phyloP scores from a whole-genome alignment of 768 basidiomycete genomes.

The Tricholoma flavovirens region DNA sequence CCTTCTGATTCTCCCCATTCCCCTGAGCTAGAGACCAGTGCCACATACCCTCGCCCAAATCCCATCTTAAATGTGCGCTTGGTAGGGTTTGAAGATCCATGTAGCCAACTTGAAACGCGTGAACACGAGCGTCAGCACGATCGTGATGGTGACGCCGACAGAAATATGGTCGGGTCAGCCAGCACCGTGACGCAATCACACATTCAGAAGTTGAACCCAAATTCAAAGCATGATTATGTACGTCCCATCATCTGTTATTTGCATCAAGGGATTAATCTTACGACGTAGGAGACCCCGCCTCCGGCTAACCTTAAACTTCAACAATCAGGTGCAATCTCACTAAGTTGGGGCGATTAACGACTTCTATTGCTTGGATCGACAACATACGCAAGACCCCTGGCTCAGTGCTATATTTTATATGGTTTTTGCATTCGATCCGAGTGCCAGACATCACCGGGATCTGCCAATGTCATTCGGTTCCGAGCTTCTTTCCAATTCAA shows the following conservation, averaged over 20 bases:
- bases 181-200: not conserved
- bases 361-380: too few relatives aligned
- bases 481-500: too few relatives aligned
- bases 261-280: not conserved
- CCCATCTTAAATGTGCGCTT: constrained; percentile 18
- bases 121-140: not conserved
- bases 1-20: constrained; percentile 13
- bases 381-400: too few relatives aligned
- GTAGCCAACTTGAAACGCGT: not conserved
- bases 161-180: not conserved
- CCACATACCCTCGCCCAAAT: not conserved
- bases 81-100: constrained; percentile 6
- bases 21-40: not conserved
- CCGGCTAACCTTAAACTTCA: not conserved
- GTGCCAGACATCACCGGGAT: too few relatives aligned
- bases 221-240: not conserved
- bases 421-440: too few relatives aligned
- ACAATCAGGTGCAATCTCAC: not conserved
- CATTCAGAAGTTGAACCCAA: not conserved
- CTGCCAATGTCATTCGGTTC: too few relatives aligned
- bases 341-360: constrained; percentile 2
- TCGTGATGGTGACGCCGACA: not conserved
- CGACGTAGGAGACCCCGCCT: not conserved
- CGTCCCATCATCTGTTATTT: not conserved
- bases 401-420: too few relatives aligned